These are phyloP conservation scores for Penicillium palitans DNA, from an alignment of 2,329 filamentous ascomycete genomes.

Conservation along the genomic window DNA sequence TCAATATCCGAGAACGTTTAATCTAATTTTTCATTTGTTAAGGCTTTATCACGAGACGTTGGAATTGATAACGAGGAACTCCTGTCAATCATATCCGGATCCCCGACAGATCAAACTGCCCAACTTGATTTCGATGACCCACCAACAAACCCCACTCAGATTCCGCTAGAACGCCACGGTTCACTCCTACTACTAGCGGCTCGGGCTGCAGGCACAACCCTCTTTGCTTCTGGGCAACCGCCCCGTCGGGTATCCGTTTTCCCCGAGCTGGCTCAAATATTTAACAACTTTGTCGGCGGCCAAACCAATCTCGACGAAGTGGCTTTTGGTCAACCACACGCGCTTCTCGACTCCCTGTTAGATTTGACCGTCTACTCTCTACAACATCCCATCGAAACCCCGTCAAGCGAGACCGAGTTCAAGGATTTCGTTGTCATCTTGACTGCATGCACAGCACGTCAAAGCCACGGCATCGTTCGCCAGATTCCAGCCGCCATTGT, in stretches of 20 bases:
- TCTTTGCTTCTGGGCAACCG: slow-evolving; percentile 48
- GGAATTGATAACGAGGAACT: slow-evolving; percentile 52
- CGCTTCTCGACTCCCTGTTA: slow-evolving; percentile 56
- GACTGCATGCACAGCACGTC: slow-evolving; percentile 40
- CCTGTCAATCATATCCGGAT: slow-evolving; percentile 46
- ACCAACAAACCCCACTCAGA: slow-evolving; percentile 53
- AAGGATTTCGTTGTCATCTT: slow-evolving; percentile 53
- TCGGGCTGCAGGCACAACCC: slow-evolving; percentile 50
- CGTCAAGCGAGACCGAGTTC: slow-evolving; percentile 54
- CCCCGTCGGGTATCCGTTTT: slow-evolving; percentile 50
- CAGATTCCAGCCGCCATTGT: slow-evolving; percentile 43
- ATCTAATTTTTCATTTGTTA: neutral
- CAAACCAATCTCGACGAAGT: slow-evolving; percentile 39
- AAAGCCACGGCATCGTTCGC: slow-evolving; percentile 40
- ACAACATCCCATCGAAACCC: slow-evolving; percentile 47
- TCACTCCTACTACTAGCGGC: slow-evolving; percentile 56
- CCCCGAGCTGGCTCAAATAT: slow-evolving; percentile 53
- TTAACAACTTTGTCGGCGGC: slow-evolving; percentile 54
- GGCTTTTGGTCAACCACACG: slow-evolving; percentile 50
- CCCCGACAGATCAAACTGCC: slow-evolving; percentile 40
- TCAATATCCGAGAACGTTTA: neutral
- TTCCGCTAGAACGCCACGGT: slow-evolving; percentile 58
- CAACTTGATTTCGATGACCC: slow-evolving; percentile 56
- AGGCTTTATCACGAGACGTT: slow-evolving; percentile 57
- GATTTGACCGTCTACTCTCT: slow-evolving; percentile 54